Base-by-base conservation (phyloP, 805 yeast genomes). In the Lipomyces orientalis region DNA sequence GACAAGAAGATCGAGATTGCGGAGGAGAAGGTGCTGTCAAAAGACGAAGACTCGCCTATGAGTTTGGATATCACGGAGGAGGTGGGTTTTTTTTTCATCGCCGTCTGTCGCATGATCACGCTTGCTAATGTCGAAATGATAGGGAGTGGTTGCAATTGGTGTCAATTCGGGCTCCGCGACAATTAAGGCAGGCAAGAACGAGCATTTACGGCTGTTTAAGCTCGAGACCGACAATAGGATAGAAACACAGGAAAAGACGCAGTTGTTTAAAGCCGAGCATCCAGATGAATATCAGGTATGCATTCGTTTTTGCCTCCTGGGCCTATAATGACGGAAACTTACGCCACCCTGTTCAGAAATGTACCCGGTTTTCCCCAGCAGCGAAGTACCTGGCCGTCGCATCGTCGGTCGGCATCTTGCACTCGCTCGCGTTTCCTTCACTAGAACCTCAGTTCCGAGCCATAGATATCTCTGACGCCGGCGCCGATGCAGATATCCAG, bases 41-140 rank as follows among this genome's bases (percentile, higher is more conserved):
- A 71, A 51, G 55, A 62, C 62, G 97, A 91, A 71, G 97, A 93
- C 77, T 88, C 93, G n/a, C 97, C 97, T 10, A 91, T 93, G 75
- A 88, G 95, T 58, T 73, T 94, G 60, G 97, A 88, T 70, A 83
- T 85, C 14, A 81, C 82, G 46, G 76, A 79, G 2, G 75, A 81
- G 70, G 71, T 60, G 31, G n/a, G 61, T 51, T n/a, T 31, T 25
- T 22, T 51, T n/a, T 31, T 25, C 33, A 6, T 6, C 34, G 29
- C 7, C 72, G 64, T 33, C 14, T 52, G 12, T 31, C 1, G 10
- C 29, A 14, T 14, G 46, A 29, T 22, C 33, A 22, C 6, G 19
- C 34, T 39, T 35, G 22, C 59, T 51, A 31, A 35, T n/a, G 33
- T 31, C 16, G 29, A 33, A 29, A 37, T 25, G 25, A 25, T 79